Evolutionary conservation across 1,284 basidiomycete genomes (phyloP).

Genomic region (Ceratorhiza oryzae-sativae): DNA sequence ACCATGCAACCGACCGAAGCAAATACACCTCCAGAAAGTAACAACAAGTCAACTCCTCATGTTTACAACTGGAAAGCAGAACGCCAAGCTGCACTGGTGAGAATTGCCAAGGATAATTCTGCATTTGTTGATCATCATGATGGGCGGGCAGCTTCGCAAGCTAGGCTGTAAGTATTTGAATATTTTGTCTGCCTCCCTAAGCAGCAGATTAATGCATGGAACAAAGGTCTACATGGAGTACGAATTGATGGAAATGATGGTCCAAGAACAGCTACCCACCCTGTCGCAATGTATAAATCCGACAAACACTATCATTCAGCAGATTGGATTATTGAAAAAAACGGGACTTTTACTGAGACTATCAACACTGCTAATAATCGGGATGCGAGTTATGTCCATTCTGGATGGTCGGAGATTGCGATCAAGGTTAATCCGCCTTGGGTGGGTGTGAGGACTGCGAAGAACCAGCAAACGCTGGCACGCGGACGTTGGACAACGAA

Average conservation of each 20-base stretch:
- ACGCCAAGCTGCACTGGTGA: neutral
- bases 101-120: neutral
- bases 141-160: neutral
- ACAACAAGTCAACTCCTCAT: no score
- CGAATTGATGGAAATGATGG: constrained; percentile 16
- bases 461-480: neutral
- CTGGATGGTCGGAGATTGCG: constrained; percentile 21
- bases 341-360: neutral
- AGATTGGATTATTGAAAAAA: constrained; percentile 1
- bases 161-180: neutral
- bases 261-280: neutral
- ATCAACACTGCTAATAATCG: neutral
- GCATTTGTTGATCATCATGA: neutral
- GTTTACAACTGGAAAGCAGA: no score
- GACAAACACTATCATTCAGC: neutral
- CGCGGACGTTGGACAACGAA: neutral
- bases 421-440: neutral
- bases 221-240: constrained; percentile 9
- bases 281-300: neutral
- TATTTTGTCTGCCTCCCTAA: neutral
- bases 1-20: no score
- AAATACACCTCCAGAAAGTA: no score
- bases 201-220: neutral
- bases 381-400: constrained; percentile 10
- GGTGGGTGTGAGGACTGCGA: constrained; percentile 10